A percentile compares a stretch with the other conserved stretches of the same genome.
Evolutionary conservation across 2,329 filamentous ascomycete genomes (phyloP).

Genomic region (Phaeomoniella chlamydospora): DNA sequence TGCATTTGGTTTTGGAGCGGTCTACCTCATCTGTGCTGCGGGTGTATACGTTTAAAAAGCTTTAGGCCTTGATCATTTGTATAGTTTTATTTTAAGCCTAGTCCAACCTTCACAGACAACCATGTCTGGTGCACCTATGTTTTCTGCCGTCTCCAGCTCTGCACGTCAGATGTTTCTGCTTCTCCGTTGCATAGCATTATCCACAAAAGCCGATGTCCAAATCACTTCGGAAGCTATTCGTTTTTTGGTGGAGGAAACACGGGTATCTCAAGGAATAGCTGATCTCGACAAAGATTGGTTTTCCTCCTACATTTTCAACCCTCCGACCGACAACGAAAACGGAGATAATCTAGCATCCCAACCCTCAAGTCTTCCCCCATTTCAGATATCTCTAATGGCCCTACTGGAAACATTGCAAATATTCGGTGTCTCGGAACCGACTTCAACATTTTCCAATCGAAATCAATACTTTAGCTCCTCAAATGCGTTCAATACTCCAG

Average conservation of each 20-base stretch:
- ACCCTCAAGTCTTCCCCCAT: constrained; percentile 42
- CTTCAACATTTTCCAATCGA: constrained; percentile 27
- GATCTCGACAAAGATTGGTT: constrained; percentile 85
- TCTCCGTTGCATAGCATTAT: constrained; percentile 47
- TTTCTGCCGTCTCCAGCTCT: constrained; percentile 47
- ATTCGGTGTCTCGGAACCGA: constrained; percentile 60
- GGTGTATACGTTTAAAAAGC: constrained; percentile 86
- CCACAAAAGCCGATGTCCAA: constrained; percentile 48
- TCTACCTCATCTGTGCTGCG: constrained; percentile 98
- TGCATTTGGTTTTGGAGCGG: constrained; percentile 78
- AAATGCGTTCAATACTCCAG: constrained; percentile 71
- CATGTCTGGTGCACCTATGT: constrained; percentile 28
- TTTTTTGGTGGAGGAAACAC: constrained; percentile 75
- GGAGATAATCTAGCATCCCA: constrained; percentile 23
- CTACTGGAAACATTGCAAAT: constrained; percentile 92
- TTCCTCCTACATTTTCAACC: constrained; percentile 62
- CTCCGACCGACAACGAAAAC: constrained; percentile 20
- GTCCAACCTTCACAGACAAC: neutral
- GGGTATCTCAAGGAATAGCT: constrained; percentile 79
- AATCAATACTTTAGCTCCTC: constrained; percentile 22
- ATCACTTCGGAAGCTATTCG: constrained; percentile 75
- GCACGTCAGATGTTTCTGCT: constrained; percentile 46
- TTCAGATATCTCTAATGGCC: constrained; percentile 75
- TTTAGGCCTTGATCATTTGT: neutral
- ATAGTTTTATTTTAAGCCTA: neutral